Conservation (phyloP, 2,329 filamentous ascomycete genomes). For the Scedosporium dehoogii region DNA sequence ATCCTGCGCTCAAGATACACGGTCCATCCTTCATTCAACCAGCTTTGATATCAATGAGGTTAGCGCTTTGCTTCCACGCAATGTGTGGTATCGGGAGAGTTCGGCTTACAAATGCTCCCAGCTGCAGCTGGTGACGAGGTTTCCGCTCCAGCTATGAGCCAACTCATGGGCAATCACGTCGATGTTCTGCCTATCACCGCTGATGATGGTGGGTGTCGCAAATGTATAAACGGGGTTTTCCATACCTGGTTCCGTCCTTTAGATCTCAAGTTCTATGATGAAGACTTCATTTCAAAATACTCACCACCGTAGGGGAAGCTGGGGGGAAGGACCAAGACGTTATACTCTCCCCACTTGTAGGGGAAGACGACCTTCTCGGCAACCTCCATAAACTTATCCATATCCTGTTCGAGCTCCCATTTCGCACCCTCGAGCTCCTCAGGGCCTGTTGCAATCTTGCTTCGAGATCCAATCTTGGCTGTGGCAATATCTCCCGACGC, state of each 20-base stretch:
- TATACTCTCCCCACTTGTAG: conserved; percentile 93
- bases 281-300: conserved; percentile 16
- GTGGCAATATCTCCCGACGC: conserved; percentile 77
- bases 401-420: conserved; percentile 86
- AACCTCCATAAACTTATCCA: conserved; percentile 82
- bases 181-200: conserved; percentile 80
- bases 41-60: conserved; percentile 27
- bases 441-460: conserved; percentile 76
- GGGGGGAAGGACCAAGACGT: conserved; percentile 72
- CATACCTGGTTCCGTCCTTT: conserved; percentile 45
- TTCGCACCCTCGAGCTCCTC: conserved; percentile 76
- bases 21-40: conserved; percentile 79
- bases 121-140: conserved; percentile 66
- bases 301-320: conserved; percentile 79
- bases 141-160: conserved; percentile 76
- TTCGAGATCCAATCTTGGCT: conserved; percentile 78
- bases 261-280: not conserved
- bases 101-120: conserved; percentile 66
- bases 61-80: not conserved
- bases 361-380: conserved; percentile 76
- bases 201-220: conserved; percentile 89
- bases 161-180: conserved; percentile 91
- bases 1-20: conserved; percentile 87
- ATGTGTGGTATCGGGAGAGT: not conserved
- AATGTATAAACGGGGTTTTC: conserved; percentile 94